Base-by-base conservation (phyloP, 768 basidiomycete genomes). In the Pulveroboletus ravenelii region DNA sequence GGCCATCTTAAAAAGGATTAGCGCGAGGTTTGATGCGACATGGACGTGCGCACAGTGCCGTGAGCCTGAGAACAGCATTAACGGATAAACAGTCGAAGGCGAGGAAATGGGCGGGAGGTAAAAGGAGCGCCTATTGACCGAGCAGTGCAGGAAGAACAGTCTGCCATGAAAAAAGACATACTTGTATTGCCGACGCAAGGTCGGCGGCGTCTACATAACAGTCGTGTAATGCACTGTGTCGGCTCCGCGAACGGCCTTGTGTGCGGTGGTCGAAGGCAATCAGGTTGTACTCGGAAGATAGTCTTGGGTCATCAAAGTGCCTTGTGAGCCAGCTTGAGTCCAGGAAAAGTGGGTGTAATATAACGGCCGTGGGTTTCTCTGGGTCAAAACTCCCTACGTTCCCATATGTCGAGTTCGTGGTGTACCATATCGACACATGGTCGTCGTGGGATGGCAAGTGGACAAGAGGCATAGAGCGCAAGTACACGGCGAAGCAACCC, bases 201-300 rank as follows among this genome's bases (percentile, higher is more conserved):
- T 90, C 88, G 32, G 87, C 89, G 2, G 87, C 85, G 37, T 87
- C 80, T 7, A 89, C 86, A 80, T 86, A 91, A 51, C 75, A 78
- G 66, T 91, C 88, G 59, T 84, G 81, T 41, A 72, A 70, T 8
- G 76, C 78, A 43, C 69, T 80, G 4, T 76, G 78, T 47, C 79
- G 74, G 53, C 71, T 76, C 3, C 66, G 64, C 3, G 84, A 85
- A 63, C 72, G 75, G 13, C 88, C 88, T 25, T 74, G 73, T 10
- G 77, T 74, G 10, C 89, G 80, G 59, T 80, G 78, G 64, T 90
- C 88, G 62, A 89, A 85, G 6, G 85, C 84, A 54, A 90, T 81
- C 29, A 90, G 63, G 62, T 90, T 90, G 67, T 76, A 89, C 37
- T 71, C 66, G 1, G 67, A 62, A 53, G 74, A 65, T 23, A 91